Conservation (phyloP, 371 early-diverging fungal species). For the Haplosporangium sp. region DNA sequence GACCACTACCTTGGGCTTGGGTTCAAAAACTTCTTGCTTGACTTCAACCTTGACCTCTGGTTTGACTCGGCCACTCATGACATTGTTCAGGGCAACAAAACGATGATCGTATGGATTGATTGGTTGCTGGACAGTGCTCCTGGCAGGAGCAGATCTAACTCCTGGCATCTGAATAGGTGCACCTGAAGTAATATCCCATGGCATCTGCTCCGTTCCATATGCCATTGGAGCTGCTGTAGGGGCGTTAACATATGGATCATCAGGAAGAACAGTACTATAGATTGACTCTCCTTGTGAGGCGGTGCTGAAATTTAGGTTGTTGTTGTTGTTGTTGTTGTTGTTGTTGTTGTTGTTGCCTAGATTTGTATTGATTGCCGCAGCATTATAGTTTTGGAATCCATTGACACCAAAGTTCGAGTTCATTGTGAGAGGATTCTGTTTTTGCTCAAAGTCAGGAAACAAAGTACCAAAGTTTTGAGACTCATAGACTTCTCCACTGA, state of each 20-base stretch:
- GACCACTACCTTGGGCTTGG: conserved; percentile 23
- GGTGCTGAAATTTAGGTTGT: not conserved
- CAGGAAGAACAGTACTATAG: conserved; percentile 33
- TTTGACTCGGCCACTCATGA: conserved; percentile 4
- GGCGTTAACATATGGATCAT: conserved; percentile 20
- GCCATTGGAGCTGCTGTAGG: conserved; percentile 7
- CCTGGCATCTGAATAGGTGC: conserved; percentile 11
- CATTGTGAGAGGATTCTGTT: conserved; percentile 31
- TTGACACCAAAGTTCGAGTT: conserved; percentile 16
- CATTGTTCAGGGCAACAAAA: not conserved
- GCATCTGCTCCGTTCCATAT: conserved; percentile 17
- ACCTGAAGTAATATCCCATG: conserved; percentile 15
- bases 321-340: conserved; percentile 1
- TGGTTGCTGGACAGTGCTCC: conserved; percentile 24
- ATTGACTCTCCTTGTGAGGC: conserved; percentile 27
- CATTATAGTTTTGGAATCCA: conserved; percentile 14
- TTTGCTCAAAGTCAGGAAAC: conserved; percentile 47
- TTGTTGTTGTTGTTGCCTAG: conserved; percentile 1
- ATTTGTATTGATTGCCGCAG: conserved; percentile 6
- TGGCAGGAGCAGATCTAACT: conserved; percentile 16
- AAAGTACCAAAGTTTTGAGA: conserved; percentile 36
- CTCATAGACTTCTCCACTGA: conserved; percentile 49
- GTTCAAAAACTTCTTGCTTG: conserved; percentile 29
- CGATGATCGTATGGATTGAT: conserved; percentile 14
- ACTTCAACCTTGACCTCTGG: conserved; percentile 31